Conservation (phyloP, 1,139 yeast species). For the Blastobotrys buckinghamii region DNA sequence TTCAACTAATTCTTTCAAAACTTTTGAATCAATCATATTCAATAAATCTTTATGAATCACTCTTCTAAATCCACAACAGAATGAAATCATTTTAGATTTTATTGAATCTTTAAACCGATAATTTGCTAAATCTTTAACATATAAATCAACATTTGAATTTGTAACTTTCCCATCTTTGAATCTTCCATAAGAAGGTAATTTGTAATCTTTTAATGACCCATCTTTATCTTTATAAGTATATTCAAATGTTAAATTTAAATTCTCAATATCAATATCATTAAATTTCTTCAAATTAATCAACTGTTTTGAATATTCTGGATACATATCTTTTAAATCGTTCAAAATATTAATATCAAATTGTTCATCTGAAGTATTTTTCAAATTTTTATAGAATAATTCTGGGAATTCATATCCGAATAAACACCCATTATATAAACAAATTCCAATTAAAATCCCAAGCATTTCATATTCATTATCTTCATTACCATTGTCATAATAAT, state of each 20-base stretch:
- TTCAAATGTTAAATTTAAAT: conserved; percentile 16
- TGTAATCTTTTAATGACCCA: background rate
- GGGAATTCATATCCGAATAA: conserved; percentile 25
- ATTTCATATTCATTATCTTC: conserved; percentile 13
- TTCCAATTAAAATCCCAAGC: conserved; percentile 26
- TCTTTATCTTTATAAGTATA: conserved; percentile 1
- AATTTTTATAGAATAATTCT: conserved; percentile 19
- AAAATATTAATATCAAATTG: background rate
- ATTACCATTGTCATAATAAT: conserved; percentile 12
- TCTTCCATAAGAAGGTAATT: conserved; percentile 15
- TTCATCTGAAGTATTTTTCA: conserved; percentile 2
- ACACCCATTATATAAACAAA: conserved; percentile 29
- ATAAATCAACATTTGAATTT: conserved; percentile 15
- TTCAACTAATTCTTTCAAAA: conserved; percentile 22
- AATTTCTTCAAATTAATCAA: conserved; percentile 2
- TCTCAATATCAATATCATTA: conserved; percentile 6
- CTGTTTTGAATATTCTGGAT: conserved; percentile 13
- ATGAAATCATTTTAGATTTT: conserved; percentile 11
- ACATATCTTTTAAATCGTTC: conserved; percentile 13
- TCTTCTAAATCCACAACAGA: conserved; percentile 18
- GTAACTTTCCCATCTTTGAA: conserved; percentile 17
- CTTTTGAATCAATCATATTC: conserved; percentile 12
- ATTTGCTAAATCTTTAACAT: conserved; percentile 16
- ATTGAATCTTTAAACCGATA: conserved; percentile 14
- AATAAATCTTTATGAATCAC: conserved; percentile 16